These are phyloP conservation scores for Saccharomycopsis malanga DNA, from an alignment of 805 yeast genomes.

Conservation along the genomic window DNA sequence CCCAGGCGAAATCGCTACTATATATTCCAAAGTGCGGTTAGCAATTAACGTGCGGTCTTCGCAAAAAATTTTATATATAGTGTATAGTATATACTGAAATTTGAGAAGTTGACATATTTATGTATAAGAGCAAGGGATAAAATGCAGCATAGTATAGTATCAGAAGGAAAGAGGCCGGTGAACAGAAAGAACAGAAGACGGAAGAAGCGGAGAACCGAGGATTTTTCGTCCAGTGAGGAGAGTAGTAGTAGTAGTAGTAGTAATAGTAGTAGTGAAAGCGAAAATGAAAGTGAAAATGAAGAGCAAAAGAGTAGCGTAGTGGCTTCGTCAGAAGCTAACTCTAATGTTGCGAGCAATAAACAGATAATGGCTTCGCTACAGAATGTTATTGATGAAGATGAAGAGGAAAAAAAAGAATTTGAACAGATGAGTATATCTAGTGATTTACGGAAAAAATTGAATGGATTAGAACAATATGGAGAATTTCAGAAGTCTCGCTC, in stretches of 20 bases:
- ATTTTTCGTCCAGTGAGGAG: conserved; percentile 7
- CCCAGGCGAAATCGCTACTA: too few relatives aligned
- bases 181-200: conserved; percentile 10
- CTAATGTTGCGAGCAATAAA: not conserved
- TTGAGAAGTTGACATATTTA: too few relatives aligned
- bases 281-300: not conserved
- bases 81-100: too few relatives aligned
- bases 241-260: conserved; percentile 3
- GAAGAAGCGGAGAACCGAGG: conserved; percentile 22
- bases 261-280: conserved; percentile 1
- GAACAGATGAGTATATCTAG: not conserved
- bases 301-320: not conserved
- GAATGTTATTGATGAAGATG: conserved; percentile 6
- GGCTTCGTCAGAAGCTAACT: not conserved
- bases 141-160: too few relatives aligned
- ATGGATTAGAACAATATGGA: not conserved
- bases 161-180: not conserved
- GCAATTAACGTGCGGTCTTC: too few relatives aligned
- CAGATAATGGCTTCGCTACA: not conserved
- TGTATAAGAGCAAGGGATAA: too few relatives aligned
- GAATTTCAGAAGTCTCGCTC: not conserved
- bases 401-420: not conserved
- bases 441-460: not conserved
- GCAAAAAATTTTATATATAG: too few relatives aligned
- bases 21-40: too few relatives aligned